These are phyloP conservation scores for Melanopsichium pennsylvanicum DNA, from an alignment of 1,284 basidiomycete genomes.

Conservation along the genomic window DNA sequence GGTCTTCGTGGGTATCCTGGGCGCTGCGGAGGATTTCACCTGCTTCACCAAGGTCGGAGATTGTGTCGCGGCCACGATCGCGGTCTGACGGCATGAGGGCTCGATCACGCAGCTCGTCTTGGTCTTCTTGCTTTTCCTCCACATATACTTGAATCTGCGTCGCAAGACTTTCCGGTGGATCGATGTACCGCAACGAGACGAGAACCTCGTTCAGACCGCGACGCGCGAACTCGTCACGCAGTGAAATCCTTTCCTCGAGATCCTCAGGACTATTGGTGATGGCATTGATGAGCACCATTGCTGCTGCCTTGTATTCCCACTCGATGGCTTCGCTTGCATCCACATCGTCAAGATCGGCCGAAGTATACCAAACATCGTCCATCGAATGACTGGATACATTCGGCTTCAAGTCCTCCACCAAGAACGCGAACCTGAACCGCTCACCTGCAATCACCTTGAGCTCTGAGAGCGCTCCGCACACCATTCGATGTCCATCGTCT, in stretches of 20 bases:
- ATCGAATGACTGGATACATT: constrained; percentile 66
- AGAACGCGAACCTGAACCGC: constrained; percentile 78
- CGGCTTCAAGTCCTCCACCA: constrained; percentile 75
- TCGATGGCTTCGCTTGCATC: constrained; percentile 60
- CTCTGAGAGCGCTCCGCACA: constrained; percentile 81
- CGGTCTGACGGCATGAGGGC: constrained; percentile 22
- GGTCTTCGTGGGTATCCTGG: constrained; percentile 55
- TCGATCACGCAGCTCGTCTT: constrained; percentile 73
- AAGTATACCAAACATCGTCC: constrained; percentile 66
- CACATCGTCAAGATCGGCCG: constrained; percentile 19
- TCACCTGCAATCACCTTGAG: constrained; percentile 78
- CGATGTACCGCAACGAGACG: constrained; percentile 77
- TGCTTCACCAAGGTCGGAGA: constrained; percentile 40
- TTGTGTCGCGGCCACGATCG: constrained; percentile 15
- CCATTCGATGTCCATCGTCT: constrained; percentile 76
- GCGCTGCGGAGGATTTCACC: constrained; percentile 34
- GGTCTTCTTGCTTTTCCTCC: constrained; percentile 88
- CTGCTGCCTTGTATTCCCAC: constrained; percentile 82
- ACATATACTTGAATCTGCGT: constrained; percentile 81
- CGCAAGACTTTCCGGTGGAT: constrained; percentile 77
- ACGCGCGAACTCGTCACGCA: constrained; percentile 81
- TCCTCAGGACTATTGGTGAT: constrained; percentile 79
- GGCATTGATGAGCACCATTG: constrained; percentile 80
- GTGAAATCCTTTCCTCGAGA: constrained; percentile 78
- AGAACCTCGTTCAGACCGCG: constrained; percentile 83